Conservation (phyloP, 306 rosid species). For the Morella rubra region DNA sequence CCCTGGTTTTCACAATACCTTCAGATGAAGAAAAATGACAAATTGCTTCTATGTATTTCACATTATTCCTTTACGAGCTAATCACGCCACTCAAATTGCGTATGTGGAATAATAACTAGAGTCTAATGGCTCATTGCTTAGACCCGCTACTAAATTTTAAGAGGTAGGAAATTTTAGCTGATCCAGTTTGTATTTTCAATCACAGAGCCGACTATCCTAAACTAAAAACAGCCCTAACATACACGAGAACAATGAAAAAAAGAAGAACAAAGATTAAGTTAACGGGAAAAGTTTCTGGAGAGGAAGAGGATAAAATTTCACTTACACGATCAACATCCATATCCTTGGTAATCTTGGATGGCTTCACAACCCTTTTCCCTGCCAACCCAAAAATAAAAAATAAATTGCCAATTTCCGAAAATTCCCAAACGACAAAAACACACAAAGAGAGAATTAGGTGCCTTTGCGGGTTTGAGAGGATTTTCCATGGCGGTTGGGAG, state of each 20-base stretch:
- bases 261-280: not conserved
- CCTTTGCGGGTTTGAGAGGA: conserved; percentile 62
- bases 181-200: not conserved
- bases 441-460: not conserved
- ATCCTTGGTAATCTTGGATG: conserved; percentile 59
- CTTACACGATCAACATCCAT: conserved; percentile 90
- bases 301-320: not conserved
- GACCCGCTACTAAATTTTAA: not conserved
- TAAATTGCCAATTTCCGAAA: not conserved
- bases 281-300: not conserved
- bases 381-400: conserved; percentile 34
- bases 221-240: not conserved
- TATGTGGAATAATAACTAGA: not conserved
- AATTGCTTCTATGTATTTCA: not conserved
- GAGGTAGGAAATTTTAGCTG: not conserved
- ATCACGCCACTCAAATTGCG: not conserved
- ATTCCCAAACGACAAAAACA: not conserved
- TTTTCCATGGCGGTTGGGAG: conserved; percentile 81
- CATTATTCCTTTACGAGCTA: too few species aligned
- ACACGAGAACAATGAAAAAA: not conserved
- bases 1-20: not conserved
- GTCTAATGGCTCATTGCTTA: not conserved
- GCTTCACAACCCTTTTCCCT: conserved; percentile 81
- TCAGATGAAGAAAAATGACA: not conserved
- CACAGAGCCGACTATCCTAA: not conserved